Conservation (phyloP, 352 stramenopile genomes). For the Phytophthora brassicae region DNA sequence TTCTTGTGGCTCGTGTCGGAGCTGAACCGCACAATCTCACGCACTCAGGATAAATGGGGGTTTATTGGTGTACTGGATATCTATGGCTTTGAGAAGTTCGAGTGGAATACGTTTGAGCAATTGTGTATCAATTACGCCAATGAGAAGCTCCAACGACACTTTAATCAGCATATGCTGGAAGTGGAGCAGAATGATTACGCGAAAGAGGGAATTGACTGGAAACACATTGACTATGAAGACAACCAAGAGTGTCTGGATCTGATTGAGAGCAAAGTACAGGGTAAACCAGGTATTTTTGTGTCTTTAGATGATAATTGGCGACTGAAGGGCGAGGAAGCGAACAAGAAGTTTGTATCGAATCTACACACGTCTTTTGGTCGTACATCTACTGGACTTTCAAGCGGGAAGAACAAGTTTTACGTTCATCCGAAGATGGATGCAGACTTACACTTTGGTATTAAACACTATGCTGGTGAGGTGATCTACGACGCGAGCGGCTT, state of each 20-base stretch:
- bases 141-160: slow-evolving; percentile 93
- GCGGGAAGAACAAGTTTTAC: slow-evolving; percentile 85
- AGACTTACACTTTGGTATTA: slow-evolving; percentile 89
- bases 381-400: slow-evolving; percentile 49
- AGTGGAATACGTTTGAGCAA: slow-evolving; percentile 96
- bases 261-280: slow-evolving; percentile 90
- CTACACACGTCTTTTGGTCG: slow-evolving; percentile 84
- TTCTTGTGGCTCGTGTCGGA: slow-evolving; percentile 92
- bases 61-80: slow-evolving; percentile 97
- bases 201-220: slow-evolving; percentile 94
- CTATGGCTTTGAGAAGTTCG: slow-evolving; percentile 97
- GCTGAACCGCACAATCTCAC: slow-evolving; percentile 90
- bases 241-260: slow-evolving; percentile 94
- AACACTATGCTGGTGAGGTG: slow-evolving; percentile 93
- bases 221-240: slow-evolving; percentile 92
- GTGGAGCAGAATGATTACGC: slow-evolving; percentile 98
- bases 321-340: slow-evolving; percentile 91
- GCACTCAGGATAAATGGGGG: slow-evolving; percentile 77
- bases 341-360: slow-evolving; percentile 91
- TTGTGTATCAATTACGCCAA: slow-evolving; percentile 97
- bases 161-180: slow-evolving; percentile 96
- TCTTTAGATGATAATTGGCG: slow-evolving; percentile 96
- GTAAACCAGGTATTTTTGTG: slow-evolving; percentile 92
- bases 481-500: slow-evolving; percentile 97
- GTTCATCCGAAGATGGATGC: slow-evolving; percentile 91